These are phyloP conservation scores for Gossypium sturtianum DNA, from an alignment of 345 rosid genomes.

Conservation along the genomic window DNA sequence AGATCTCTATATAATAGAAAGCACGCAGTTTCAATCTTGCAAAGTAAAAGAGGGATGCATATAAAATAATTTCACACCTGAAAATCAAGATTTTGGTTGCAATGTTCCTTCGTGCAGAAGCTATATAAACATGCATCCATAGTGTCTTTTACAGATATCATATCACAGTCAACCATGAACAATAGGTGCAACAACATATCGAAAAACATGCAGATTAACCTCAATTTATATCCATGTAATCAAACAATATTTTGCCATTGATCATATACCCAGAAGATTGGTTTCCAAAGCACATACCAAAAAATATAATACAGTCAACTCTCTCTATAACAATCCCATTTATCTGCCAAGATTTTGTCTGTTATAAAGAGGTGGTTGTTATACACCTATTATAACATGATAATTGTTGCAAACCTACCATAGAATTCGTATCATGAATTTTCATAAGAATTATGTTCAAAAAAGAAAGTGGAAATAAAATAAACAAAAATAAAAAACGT, in stretches of 20 bases:
- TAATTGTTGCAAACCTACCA: too few species aligned
- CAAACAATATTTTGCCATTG: neutral
- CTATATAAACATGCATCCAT: neutral
- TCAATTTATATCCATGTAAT: neutral
- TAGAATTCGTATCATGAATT: too few species aligned
- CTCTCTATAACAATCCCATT: too few species aligned
- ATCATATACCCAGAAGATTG: neutral
- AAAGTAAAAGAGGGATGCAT: neutral
- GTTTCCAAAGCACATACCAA: neutral
- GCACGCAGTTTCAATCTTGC: neutral
- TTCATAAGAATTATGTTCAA: too few species aligned
- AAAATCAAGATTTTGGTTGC: neutral
- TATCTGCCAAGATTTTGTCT: too few species aligned
- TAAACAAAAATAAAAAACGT: too few species aligned
- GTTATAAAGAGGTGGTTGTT: too few species aligned
- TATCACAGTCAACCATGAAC: neutral
- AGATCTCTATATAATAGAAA: neutral
- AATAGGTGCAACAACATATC: neutral
- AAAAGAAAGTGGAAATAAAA: too few species aligned
- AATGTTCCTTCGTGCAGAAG: neutral
- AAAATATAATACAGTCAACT: neutral
- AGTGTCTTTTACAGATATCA: neutral
- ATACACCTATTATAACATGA: too few species aligned
- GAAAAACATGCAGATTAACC: neutral
- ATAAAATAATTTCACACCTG: too few species aligned